A percentile compares a stretch with the other conserved stretches of the same genome.
Conservation (phyloP, 1,284 basidiomycete species). For the Farysia itapuensis region DNA sequence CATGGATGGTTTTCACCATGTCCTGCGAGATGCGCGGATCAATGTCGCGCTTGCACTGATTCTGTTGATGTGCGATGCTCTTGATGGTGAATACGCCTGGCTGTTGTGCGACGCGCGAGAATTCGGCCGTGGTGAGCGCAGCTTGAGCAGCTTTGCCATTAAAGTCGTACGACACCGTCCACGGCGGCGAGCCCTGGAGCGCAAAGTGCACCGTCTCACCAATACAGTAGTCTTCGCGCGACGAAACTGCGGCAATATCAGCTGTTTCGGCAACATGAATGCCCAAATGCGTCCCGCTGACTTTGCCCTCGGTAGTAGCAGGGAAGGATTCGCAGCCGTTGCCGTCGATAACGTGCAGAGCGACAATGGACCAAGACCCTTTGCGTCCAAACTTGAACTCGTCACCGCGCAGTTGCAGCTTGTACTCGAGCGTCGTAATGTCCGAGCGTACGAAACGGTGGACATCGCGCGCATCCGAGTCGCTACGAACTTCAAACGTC, state of each 20-base stretch:
- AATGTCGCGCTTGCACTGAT: slow-evolving; percentile 63
- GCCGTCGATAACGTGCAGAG: slow-evolving; percentile 38
- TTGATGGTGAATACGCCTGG: slow-evolving; percentile 79
- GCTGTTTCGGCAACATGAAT: slow-evolving; percentile 89
- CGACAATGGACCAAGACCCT: slow-evolving; percentile 67
- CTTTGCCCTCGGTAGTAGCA: slow-evolving; percentile 2
- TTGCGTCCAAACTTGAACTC: slow-evolving; percentile 77
- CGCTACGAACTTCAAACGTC: slow-evolving; percentile 71
- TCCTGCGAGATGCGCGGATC: slow-evolving; percentile 14
- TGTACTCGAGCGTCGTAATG: slow-evolving; percentile 71
- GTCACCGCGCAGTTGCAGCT: slow-evolving; percentile 75
- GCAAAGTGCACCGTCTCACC: slow-evolving; percentile 89
- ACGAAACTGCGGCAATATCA: slow-evolving; percentile 79
- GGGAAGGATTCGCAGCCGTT: slow-evolving; percentile 36
- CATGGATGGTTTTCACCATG: slow-evolving; percentile 74
- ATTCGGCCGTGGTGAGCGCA: slow-evolving; percentile 75
- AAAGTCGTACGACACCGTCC: slow-evolving; percentile 86
- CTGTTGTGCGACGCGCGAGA: slow-evolving; percentile 78
- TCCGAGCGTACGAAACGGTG: slow-evolving; percentile 66
- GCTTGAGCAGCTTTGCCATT: slow-evolving; percentile 75
- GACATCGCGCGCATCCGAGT: slow-evolving; percentile 61
- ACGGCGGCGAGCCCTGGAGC: slow-evolving; percentile 91
- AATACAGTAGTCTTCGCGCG: slow-evolving; percentile 80
- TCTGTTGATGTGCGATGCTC: slow-evolving; percentile 76
- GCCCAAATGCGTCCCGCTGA: too few relatives aligned